These are phyloP conservation scores for Effrenium voratum DNA, from an alignment of 73 alveolate species.

Conservation along the genomic window DNA sequence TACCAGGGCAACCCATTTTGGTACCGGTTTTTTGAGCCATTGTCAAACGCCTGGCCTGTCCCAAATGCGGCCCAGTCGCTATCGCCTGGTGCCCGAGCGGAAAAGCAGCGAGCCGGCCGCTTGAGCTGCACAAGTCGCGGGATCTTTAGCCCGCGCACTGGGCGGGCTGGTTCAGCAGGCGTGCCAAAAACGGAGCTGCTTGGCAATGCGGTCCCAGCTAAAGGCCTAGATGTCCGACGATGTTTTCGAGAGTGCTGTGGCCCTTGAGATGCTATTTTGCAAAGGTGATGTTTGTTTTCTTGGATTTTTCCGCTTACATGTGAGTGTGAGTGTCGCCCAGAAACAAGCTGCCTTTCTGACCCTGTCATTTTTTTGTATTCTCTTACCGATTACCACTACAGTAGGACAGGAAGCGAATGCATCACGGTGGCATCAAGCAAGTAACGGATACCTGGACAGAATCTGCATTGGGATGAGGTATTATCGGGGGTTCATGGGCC, in stretches of 20 bases:
- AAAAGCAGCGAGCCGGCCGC: slow-evolving; percentile 50
- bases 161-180: neutral
- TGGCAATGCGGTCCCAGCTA: neutral
- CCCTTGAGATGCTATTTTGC: neutral
- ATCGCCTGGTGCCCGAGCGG: slow-evolving; percentile 72
- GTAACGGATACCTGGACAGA: too few relatives aligned
- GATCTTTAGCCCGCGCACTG: neutral
- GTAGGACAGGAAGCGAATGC: too few relatives aligned
- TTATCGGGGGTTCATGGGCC: too few relatives aligned
- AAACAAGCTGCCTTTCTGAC: too few relatives aligned
- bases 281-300: neutral
- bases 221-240: neutral
- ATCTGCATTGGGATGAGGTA: too few relatives aligned
- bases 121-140: too few relatives aligned
- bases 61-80: slow-evolving; percentile 12
- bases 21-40: neutral
- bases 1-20: neutral
- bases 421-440: too few relatives aligned
- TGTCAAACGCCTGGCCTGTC: neutral
- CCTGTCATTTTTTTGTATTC: too few relatives aligned
- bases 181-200: neutral
- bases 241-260: neutral
- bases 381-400: too few relatives aligned
- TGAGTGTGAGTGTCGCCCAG: too few relatives aligned
- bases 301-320: too few relatives aligned